phyloP scores from a whole-genome alignment of 192 early-diverging fungal species.

The Backusella mclennaniae region DNA sequence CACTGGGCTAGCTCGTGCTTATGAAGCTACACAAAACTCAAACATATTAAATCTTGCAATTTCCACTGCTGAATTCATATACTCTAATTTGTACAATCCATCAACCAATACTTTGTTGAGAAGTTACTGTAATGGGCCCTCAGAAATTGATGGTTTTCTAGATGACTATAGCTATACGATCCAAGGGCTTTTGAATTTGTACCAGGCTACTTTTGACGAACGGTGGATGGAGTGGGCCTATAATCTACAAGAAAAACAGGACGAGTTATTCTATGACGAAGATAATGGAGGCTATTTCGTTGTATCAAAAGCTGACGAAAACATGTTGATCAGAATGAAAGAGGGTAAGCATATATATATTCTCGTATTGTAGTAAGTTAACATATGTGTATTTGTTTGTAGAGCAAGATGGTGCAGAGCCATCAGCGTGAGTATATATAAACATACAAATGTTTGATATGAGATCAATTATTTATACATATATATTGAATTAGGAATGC shows the following conservation, averaged over 20 bases:
- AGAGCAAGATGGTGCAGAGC: conserved; percentile 70
- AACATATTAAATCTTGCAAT: conserved; percentile 41
- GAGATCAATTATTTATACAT: not conserved
- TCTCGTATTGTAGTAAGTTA: not conserved
- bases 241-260: conserved; percentile 55
- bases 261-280: conserved; percentile 57
- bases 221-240: conserved; percentile 58
- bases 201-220: conserved; percentile 49
- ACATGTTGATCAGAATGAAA: conserved; percentile 52
- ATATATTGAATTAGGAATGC: conserved; percentile 37
- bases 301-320: conserved; percentile 37
- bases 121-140: conserved; percentile 47
- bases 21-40: conserved; percentile 33
- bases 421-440: conserved; percentile 40
- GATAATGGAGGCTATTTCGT: conserved; percentile 49
- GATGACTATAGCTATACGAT: conserved; percentile 62
- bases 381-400: not conserved
- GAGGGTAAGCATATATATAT: conserved; percentile 42
- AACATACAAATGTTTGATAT: not conserved
- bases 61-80: conserved; percentile 46
- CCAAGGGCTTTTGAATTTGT: conserved; percentile 55
- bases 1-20: conserved; percentile 43
- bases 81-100: conserved; percentile 42
- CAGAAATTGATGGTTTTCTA: conserved; percentile 48
- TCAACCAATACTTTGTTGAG: conserved; percentile 37